phyloP scores from a whole-genome alignment of 495 filamentous ascomycete genomes.

The Penicillium maclennaniae region DNA sequence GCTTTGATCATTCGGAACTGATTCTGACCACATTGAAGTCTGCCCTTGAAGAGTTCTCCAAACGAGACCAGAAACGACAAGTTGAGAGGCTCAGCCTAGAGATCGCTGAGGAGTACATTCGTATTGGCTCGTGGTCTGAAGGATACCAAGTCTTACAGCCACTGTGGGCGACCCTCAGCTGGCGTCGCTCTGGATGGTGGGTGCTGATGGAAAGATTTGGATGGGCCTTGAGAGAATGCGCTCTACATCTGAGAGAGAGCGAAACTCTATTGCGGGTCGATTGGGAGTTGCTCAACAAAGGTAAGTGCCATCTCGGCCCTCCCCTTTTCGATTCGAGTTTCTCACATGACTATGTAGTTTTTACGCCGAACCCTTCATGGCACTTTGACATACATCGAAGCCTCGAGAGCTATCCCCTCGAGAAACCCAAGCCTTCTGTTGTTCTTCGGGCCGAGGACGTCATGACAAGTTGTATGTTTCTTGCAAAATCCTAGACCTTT shows the following conservation, averaged over 20 bases:
- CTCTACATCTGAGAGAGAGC: conserved; percentile 56
- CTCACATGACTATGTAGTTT: conserved; percentile 42
- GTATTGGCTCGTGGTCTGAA: conserved; percentile 57
- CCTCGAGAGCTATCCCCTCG: conserved; percentile 50
- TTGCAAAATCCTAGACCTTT: not conserved
- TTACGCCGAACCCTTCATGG: conserved; percentile 58
- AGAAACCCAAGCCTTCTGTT: conserved; percentile 58
- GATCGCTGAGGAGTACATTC: conserved; percentile 63
- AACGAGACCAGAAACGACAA: conserved; percentile 57
- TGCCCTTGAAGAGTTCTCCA: conserved; percentile 62
- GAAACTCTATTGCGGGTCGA: conserved; percentile 70
- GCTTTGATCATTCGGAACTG: conserved; percentile 60
- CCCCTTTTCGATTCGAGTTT: not conserved
- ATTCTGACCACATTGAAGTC: conserved; percentile 58
- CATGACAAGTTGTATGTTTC: conserved; percentile 59
- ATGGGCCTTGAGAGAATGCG: conserved; percentile 72
- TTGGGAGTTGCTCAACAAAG: conserved; percentile 72
- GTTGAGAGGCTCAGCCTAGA: conserved; percentile 68
- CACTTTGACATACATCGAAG: conserved; percentile 71
- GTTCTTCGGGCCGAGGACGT: conserved; percentile 64
- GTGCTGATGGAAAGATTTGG: conserved; percentile 66
- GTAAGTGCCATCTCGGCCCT: conserved; percentile 41
- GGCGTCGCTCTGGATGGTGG: conserved; percentile 80
- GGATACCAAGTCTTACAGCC: conserved; percentile 65
- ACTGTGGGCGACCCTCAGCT: conserved; percentile 68